Evolutionary conservation across 2,329 filamentous ascomycete species (phyloP).

Genomic region (Chalaropsis ovoidea): DNA sequence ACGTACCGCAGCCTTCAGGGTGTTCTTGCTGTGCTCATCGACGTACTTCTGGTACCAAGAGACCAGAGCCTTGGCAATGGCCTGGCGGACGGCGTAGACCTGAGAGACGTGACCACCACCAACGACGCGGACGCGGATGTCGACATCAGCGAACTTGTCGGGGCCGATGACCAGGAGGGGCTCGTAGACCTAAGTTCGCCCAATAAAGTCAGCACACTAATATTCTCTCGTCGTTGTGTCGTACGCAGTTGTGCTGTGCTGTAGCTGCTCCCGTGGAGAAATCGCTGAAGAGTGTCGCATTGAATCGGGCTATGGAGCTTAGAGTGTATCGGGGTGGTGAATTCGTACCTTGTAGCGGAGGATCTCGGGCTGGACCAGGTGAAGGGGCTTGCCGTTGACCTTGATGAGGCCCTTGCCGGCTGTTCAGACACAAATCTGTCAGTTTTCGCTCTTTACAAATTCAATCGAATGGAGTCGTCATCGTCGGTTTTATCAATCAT

Average conservation of each 20-base stretch:
- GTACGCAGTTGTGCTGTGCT: background rate
- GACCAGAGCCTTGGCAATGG: constrained; percentile 70
- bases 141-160: constrained; percentile 93
- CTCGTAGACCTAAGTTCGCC: constrained; percentile 70
- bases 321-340: background rate
- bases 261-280: background rate
- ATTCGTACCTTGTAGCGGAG: constrained; percentile 83
- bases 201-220: constrained; percentile 12
- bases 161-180: constrained; percentile 92
- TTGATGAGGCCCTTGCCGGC: constrained; percentile 69
- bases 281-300: background rate
- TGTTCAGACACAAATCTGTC: constrained; percentile 27
- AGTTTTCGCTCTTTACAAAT: constrained; percentile 14
- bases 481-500: constrained; percentile 15
- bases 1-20: constrained; percentile 43
- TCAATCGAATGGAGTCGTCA: constrained; percentile 6
- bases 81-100: constrained; percentile 97
- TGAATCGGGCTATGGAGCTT: background rate
- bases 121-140: constrained; percentile 92
- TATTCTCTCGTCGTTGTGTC: background rate
- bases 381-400: constrained; percentile 95
- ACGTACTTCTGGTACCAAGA: constrained; percentile 99
- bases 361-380: constrained; percentile 89
- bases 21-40: constrained; percentile 99
- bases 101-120: constrained; percentile 97